Evolutionary conservation across 495 filamentous ascomycete genomes (phyloP).

Genomic region (Aspergillus kassunensis): DNA sequence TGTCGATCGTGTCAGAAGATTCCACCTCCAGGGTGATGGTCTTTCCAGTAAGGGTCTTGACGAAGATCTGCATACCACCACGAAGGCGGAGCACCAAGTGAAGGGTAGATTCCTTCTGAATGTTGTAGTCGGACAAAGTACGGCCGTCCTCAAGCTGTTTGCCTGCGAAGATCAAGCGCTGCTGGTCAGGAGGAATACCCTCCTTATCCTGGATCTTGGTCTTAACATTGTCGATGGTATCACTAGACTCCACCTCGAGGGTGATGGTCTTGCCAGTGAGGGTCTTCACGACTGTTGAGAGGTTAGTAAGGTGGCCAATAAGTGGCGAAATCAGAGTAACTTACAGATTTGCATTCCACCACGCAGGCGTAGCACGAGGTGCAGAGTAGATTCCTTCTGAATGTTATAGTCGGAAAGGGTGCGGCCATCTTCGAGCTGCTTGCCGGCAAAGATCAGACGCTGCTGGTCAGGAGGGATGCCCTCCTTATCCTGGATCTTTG

Average conservation of each 20-base stretch:
- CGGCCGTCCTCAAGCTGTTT: constrained; percentile 72
- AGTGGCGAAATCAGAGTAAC: constrained; percentile 28
- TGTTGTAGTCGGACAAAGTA: constrained; percentile 70
- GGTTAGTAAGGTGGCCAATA: constrained; percentile 13
- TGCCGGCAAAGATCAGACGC: constrained; percentile 97
- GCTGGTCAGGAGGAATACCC: constrained; percentile 73
- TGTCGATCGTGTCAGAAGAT: constrained; percentile 92
- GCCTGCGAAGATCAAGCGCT: constrained; percentile 69
- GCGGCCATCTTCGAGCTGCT: constrained; percentile 96
- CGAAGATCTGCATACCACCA: constrained; percentile 73
- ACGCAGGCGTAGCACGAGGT: constrained; percentile 94
- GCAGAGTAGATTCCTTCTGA: constrained; percentile 95
- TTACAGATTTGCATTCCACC: constrained; percentile 98
- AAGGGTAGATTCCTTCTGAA: constrained; percentile 68
- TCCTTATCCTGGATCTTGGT: constrained; percentile 77
- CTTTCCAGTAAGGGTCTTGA: constrained; percentile 70
- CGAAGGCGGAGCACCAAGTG: constrained; percentile 68
- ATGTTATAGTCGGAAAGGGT: constrained; percentile 98
- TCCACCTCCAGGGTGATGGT: constrained; percentile 70
- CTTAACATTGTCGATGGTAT: constrained; percentile 96
- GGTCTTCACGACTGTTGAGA: constrained; percentile 67
- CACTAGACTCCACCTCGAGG: constrained; percentile 91
- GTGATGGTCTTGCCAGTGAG: constrained; percentile 98
- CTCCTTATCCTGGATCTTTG: constrained; percentile 99
- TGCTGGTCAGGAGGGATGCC: constrained; percentile 97